These are phyloP conservation scores for Carex myosuroides DNA, from an alignment of 176 grass and related monocot species.

Conservation along the genomic window DNA sequence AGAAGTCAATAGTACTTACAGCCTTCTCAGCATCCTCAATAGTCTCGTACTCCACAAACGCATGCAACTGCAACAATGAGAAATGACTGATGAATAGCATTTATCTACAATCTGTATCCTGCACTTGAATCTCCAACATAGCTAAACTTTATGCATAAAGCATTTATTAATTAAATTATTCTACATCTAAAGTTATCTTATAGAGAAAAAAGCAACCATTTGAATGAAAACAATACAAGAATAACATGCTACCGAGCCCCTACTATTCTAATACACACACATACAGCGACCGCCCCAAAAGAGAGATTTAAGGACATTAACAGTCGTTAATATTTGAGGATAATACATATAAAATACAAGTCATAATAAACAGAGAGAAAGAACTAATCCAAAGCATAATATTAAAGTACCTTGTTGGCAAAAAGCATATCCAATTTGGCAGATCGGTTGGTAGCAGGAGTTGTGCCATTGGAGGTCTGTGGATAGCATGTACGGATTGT, in stretches of 20 bases:
- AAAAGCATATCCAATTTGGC: conserved; percentile 99
- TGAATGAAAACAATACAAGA: conserved; percentile 9
- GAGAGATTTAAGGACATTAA: neutral
- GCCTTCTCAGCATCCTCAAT: conserved; percentile 84
- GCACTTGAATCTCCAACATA: neutral
- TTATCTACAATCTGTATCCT: neutral
- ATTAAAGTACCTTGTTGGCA: conserved; percentile 68
- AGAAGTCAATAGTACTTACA: conserved; percentile 35
- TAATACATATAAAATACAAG: neutral
- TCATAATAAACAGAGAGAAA: neutral
- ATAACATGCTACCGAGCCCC: neutral
- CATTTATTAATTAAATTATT: neutral
- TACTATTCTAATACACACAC: neutral
- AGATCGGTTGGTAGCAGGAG: conserved; percentile 73
- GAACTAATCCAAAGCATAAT: neutral
- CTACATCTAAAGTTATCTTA: neutral
- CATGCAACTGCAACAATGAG: conserved; percentile 64
- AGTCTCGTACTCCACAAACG: conserved; percentile 94
- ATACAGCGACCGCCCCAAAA: neutral
- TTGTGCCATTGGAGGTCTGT: conserved; percentile 70
- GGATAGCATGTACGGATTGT: conserved; percentile 98
- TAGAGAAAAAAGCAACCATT: conserved; percentile 7
- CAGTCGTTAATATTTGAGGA: neutral
- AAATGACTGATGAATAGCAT: neutral
- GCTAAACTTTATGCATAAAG: neutral